Conservation (phyloP, 306 rosid genomes). For the Acacia melanoxylon region DNA sequence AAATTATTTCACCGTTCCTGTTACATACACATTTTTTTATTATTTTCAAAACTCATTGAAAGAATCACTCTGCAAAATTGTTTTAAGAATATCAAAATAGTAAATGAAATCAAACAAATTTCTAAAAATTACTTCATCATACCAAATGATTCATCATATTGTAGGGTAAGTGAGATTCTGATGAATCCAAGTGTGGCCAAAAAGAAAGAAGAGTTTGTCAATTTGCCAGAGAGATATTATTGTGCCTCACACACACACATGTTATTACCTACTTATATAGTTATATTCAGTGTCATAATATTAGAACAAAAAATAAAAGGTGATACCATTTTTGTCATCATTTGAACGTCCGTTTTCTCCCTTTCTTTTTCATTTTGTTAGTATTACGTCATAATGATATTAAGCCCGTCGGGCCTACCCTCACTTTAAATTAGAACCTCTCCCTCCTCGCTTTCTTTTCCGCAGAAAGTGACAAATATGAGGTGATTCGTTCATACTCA, state of each 20-base stretch:
- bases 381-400: background rate
- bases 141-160: too few relatives aligned
- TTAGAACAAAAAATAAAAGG: background rate
- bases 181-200: background rate
- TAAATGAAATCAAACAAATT: too few relatives aligned
- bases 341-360: background rate
- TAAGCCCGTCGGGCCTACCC: constrained; percentile 1
- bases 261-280: background rate
- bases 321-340: constrained; percentile 15
- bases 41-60: too few relatives aligned
- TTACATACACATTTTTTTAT: too few relatives aligned
- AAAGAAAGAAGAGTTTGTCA: constrained; percentile 7
- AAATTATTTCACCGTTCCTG: too few relatives aligned
- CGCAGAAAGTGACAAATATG: constrained; percentile 28
- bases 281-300: background rate
- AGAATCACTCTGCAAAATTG: too few relatives aligned
- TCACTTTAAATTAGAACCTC: constrained; percentile 6
- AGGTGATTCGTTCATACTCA: constrained; percentile 1
- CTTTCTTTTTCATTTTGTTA: background rate
- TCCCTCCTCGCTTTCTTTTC: background rate
- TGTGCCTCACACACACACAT: background rate
- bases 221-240: background rate
- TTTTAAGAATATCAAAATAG: too few relatives aligned
- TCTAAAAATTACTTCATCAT: too few relatives aligned
- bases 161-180: background rate